A percentile compares a stretch with the other conserved stretches of the same genome.
phyloP scores from a whole-genome alignment of 2,329 filamentous ascomycete species.

The Fusarium virguliforme region DNA sequence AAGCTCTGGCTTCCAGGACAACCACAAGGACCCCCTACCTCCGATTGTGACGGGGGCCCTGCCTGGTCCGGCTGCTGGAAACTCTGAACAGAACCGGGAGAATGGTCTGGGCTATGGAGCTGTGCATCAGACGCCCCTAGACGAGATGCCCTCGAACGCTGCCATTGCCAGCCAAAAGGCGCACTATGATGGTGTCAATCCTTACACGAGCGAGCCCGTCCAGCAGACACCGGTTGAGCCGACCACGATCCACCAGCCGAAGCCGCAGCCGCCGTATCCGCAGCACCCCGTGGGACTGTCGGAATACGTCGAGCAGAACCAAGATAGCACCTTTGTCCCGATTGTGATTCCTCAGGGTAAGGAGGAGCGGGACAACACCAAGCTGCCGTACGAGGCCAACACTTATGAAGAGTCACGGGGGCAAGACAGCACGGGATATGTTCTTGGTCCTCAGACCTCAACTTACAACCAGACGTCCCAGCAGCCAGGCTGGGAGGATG shows the following conservation, averaged over 20 bases:
- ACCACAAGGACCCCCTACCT: constrained; percentile 67
- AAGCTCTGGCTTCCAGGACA: constrained; percentile 74
- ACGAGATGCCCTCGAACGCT: constrained; percentile 67
- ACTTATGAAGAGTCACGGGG: constrained; percentile 26
- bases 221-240: constrained; percentile 38
- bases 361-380: constrained; percentile 28
- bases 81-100: constrained; percentile 54
- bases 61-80: constrained; percentile 57
- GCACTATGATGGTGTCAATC: constrained; percentile 70
- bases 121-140: constrained; percentile 63
- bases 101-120: constrained; percentile 62
- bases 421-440: constrained; percentile 24
- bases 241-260: constrained; percentile 32
- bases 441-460: constrained; percentile 18
- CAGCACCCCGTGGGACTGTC: constrained; percentile 37
- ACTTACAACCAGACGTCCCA: constrained; percentile 31
- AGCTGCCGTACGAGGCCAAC: constrained; percentile 21
- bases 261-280: constrained; percentile 15
- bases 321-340: constrained; percentile 42
- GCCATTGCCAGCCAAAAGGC: constrained; percentile 67
- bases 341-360: constrained; percentile 42
- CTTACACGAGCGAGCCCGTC: constrained; percentile 67
- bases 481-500: constrained; percentile 23
- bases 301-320: constrained; percentile 37
- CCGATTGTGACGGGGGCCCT: constrained; percentile 72